Percentiles rank a stretch among this genome's conserved stretches.
Conservation (phyloP, 768 basidiomycete species). For the Basidioascus undulatus region DNA sequence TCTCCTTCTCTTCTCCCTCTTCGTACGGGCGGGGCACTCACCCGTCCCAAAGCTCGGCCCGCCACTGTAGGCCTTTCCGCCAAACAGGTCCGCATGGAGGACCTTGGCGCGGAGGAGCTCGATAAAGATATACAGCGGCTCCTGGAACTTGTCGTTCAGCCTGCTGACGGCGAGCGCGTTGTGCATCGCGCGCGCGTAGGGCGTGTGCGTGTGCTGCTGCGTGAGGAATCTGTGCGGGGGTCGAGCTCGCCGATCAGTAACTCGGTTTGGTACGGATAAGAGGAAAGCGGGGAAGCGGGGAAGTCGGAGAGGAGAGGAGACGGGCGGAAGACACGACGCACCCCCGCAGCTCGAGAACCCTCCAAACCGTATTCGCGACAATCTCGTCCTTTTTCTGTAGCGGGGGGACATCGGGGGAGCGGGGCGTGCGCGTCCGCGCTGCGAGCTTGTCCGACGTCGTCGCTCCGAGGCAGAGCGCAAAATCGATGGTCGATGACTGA, state of each 20-base stretch:
- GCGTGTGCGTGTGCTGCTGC: slow-evolving; percentile 67
- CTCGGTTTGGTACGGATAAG: neutral
- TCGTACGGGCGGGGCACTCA: too few relatives aligned
- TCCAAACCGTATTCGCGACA: slow-evolving; percentile 94
- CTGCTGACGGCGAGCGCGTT: slow-evolving; percentile 49
- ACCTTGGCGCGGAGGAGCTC: slow-evolving; percentile 92
- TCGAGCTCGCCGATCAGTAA: too few relatives aligned
- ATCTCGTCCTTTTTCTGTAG: slow-evolving; percentile 96
- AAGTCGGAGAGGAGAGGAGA: neutral
- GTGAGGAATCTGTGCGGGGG: slow-evolving; percentile 46
- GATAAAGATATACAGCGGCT: slow-evolving; percentile 77
- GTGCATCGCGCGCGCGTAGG: slow-evolving; percentile 77
- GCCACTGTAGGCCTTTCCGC: slow-evolving; percentile 64
- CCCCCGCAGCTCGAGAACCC: slow-evolving; percentile 90
- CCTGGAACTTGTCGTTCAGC: slow-evolving; percentile 95
- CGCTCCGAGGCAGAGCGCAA: slow-evolving; percentile 78
- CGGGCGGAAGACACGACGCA: slow-evolving; percentile 22
- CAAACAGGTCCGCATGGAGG: slow-evolving; percentile 67
- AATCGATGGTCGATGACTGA: slow-evolving; percentile 95
- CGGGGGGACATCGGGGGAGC: slow-evolving; percentile 17
- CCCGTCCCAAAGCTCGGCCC: slow-evolving; percentile 86
- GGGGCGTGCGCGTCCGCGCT: slow-evolving; percentile 39
- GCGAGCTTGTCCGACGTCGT: slow-evolving; percentile 61
- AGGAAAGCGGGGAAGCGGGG: neutral
- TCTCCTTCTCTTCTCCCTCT: too few relatives aligned